A percentile compares a stretch with the other conserved stretches of the same genome.
Evolutionary conservation across 495 filamentous ascomycete species (phyloP).

Genomic region (Cercophora newfieldiana): DNA sequence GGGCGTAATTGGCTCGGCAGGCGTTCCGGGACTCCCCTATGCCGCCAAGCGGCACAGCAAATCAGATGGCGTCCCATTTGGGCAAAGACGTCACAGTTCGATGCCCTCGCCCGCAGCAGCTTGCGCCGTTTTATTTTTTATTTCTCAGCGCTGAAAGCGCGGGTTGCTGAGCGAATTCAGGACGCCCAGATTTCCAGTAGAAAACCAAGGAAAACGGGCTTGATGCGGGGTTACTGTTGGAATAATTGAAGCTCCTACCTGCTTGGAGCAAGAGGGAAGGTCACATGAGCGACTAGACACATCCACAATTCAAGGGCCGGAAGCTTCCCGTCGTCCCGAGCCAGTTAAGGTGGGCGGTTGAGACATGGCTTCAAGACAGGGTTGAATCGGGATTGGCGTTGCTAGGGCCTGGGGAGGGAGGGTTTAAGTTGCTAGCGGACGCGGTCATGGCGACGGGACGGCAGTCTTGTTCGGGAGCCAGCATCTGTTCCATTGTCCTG

Average conservation of each 20-base stretch:
- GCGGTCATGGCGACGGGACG: neutral
- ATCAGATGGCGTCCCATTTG: neutral
- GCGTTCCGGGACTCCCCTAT: neutral
- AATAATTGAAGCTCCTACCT: neutral
- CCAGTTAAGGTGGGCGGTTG: neutral
- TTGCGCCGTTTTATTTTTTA: neutral
- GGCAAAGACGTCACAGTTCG: constrained; percentile 6
- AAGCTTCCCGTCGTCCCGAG: neutral
- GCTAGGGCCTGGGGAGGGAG: neutral
- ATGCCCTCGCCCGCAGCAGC: neutral
- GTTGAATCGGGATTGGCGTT: neutral
- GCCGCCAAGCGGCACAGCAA: constrained; percentile 8
- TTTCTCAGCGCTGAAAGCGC: neutral
- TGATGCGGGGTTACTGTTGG: neutral
- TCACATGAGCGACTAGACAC: constrained; percentile 1
- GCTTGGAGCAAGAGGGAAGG: neutral
- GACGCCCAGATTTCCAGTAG: neutral
- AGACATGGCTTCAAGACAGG: constrained; percentile 8
- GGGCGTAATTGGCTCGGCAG: neutral
- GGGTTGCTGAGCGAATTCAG: neutral
- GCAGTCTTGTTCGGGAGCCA: neutral
- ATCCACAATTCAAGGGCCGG: constrained; percentile 2
- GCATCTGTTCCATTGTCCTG: neutral
- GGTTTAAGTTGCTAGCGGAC: neutral
- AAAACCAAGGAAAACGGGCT: neutral